Conservation (phyloP, 1,284 basidiomycete species). For the Phellopilus nigrolimitatus region DNA sequence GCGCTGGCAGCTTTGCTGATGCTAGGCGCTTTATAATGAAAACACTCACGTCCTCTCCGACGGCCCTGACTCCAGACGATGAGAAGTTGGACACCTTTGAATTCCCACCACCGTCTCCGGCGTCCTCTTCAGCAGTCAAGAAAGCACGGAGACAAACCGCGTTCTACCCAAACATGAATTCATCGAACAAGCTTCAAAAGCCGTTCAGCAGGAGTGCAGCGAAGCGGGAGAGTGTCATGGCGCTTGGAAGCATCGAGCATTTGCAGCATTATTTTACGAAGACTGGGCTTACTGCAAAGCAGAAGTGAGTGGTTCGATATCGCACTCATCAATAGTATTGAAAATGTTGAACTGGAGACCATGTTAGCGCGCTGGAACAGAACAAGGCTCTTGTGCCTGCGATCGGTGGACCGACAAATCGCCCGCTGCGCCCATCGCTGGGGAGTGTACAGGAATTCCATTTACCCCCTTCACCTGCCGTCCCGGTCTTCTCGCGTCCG, state of each 20-base stretch:
- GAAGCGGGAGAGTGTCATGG: slow-evolving; percentile 83
- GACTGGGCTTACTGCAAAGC: slow-evolving; percentile 68
- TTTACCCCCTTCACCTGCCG: slow-evolving; percentile 63
- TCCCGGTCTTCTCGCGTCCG: slow-evolving; percentile 44
- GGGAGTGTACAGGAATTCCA: slow-evolving; percentile 44
- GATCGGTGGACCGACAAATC: slow-evolving; percentile 49
- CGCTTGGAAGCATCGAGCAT: slow-evolving; percentile 81
- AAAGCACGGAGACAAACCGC: slow-evolving; percentile 58
- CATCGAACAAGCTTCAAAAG: slow-evolving; percentile 65
- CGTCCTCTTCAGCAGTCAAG: slow-evolving; percentile 5
- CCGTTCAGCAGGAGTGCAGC: slow-evolving; percentile 83
- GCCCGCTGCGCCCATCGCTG: slow-evolving; percentile 36
- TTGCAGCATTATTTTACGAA: slow-evolving; percentile 87
- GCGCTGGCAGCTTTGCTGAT: slow-evolving; percentile 7
- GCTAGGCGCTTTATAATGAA: slow-evolving; percentile 10
- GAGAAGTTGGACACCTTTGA: slow-evolving; percentile 16
- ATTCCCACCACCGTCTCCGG: slow-evolving; percentile 13
- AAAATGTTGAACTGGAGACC: not conserved
- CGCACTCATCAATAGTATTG: slow-evolving; percentile 1
- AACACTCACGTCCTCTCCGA: slow-evolving; percentile 6
- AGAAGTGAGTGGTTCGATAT: slow-evolving; percentile 48
- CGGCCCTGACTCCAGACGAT: slow-evolving; percentile 11
- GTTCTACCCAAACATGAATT: slow-evolving; percentile 70
- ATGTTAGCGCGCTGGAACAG: slow-evolving; percentile 44
- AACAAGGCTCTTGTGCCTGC: slow-evolving; percentile 67